Evolutionary conservation across 306 rosid genomes (phyloP), one percentile per base, ranked within the genome.

Genomic region (Prunus mongolica): DNA sequence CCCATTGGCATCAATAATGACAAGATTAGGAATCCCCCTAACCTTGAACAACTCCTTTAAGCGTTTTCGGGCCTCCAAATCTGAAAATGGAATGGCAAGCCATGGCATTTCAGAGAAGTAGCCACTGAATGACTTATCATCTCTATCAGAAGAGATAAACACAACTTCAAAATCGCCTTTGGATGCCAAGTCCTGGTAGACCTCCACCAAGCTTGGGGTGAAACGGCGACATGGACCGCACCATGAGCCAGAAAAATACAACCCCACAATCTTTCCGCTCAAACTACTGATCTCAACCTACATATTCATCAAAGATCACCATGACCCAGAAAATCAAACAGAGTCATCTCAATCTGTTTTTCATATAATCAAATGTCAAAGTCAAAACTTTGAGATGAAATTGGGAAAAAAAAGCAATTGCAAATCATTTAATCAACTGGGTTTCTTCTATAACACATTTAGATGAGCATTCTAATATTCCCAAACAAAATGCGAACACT

Each of bases 91-190:
- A 28, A 85, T 14, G 13, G 89, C 82, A 56, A 87, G 89, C 91
- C 91, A 87, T 4, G 91, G 89, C 91, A 87, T 87, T 75, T 87
- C 63, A 13, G 91, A 81, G 54, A 87, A 85, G 82, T 85, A 85
- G 6, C 45, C 71, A 19, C 54, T 56, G 78, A 85, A 85, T 8
- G 91, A 82, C 14, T 76, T 87, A 1, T 85, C 82, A 49, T 87
- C 82, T 60, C 71, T 75, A 78, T 87, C 91, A 58, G 84, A 70
- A 22, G 91, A 85, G 56, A 87, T 60, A 25, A 82, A 87, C 52
- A 87, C 80, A 54, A 87, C 76, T 77, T 87, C 89, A 62, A 85
- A 82, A 15, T 83, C 80, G 1, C 72, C 84, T 28, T 73, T 85
- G 19, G 87, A 68, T 1, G 78, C 78, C 19, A 85, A 76, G 11